Base-by-base conservation (phyloP, 2,329 filamentous ascomycete genomes). In the Pseudomassariella vexata region DNA sequence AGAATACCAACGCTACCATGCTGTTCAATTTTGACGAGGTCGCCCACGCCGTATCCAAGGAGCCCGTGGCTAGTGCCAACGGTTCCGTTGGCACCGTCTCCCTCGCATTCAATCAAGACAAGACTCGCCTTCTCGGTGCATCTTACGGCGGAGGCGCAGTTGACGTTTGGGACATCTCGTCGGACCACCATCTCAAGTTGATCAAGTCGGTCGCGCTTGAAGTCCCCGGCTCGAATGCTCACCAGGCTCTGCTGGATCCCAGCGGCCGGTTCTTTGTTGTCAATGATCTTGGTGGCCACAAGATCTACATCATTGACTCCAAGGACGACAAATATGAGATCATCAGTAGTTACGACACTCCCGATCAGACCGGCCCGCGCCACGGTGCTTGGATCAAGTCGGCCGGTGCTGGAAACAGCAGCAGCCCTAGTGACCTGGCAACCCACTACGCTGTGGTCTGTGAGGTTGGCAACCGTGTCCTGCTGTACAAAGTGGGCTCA, bases 231-330 rank as follows among this genome's bases (percentile, higher is more conserved):
- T 56, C 57, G 17, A 46, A 46, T 7, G 37, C 69, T 17, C 70
- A 74, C 47, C 64, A 73, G 52, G 54, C 61, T 9, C 49, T 67
- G 16, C 54, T 66, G 8, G 68, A 73, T 39, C 66, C 66, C 6
- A 61, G 60, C 3, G 68, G 68, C 18, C 60, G 61, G 28, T 74
- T 56, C 55, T 68, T 70, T 43, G 55, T 62, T 34, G 56, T 69
- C 33, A 63, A 62, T 37, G 65, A 73, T 42, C 61, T 73, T 9
- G 70, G 68, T 38, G 63, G 60, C 19, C 66, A 73, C 51, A 47
- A 52, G n/a, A 42, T 73, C 20, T 41, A 68, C 21, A 43, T 73
- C 33, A 49, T 73, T 21, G 64, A 71, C 54, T 52, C 58, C 34
- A 43, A 56, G 39, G 51, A 58, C 38, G 61, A 66, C 32, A 46